These are phyloP conservation scores for Triticum dicoccoides DNA, from an alignment of 176 grass and related monocot species.

Conservation along the genomic window DNA sequence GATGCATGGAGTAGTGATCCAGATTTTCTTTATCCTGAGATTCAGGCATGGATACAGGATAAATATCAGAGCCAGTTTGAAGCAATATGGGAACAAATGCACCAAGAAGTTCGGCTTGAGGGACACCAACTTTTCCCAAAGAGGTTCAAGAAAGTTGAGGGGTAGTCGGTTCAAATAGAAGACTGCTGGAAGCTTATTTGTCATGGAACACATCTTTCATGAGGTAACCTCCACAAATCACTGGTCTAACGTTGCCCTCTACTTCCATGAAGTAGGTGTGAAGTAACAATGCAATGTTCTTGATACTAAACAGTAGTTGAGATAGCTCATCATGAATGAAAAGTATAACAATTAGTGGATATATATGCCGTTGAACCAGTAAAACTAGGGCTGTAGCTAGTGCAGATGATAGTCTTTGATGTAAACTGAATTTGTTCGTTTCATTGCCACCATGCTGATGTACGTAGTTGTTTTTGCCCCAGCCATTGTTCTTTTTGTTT, in stretches of 20 bases:
- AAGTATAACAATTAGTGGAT: neutral
- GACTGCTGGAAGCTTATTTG: conserved; percentile 12
- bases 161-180: neutral
- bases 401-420: conserved; percentile 7
- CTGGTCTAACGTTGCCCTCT: neutral
- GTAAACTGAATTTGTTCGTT: conserved; percentile 9
- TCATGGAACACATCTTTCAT: conserved; percentile 5
- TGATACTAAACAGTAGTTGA: neutral
- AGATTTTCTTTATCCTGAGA: conserved; percentile 56
- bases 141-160: conserved; percentile 54
- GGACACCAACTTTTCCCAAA: conserved; percentile 63
- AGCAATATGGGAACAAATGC: conserved; percentile 67
- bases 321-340: neutral
- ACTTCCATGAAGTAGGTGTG: neutral
- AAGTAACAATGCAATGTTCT: neutral
- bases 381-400: neutral
- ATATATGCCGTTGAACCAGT: neutral
- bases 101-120: conserved; percentile 48
- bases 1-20: conserved; percentile 51
- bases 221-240: neutral
- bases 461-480: neutral
- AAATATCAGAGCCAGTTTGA: conserved; percentile 51
- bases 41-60: conserved; percentile 55
- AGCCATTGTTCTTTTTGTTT: neutral
- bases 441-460: neutral